These are phyloP conservation scores for Penicillium sp. DNA, from an alignment of 2,329 filamentous ascomycete genomes.

Conservation along the genomic window DNA sequence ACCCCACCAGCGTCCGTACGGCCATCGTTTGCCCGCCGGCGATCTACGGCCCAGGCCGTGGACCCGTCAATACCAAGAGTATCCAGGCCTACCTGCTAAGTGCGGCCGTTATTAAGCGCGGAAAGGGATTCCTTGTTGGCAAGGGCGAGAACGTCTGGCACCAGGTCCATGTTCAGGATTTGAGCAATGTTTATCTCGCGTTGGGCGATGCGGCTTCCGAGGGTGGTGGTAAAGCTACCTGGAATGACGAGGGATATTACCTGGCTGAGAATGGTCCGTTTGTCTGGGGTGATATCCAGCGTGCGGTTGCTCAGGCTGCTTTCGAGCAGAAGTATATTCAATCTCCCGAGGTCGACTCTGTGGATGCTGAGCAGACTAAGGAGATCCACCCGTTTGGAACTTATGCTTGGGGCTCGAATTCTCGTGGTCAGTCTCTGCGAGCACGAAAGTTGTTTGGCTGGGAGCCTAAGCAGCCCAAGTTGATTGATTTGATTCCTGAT, in stretches of 20 bases:
- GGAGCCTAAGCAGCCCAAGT: conserved; percentile 41
- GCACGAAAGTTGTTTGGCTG: conserved; percentile 41
- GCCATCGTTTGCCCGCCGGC: conserved; percentile 43
- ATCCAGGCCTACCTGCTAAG: conserved; percentile 44
- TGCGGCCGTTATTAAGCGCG: conserved; percentile 35
- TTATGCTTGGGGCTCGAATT: conserved; percentile 42
- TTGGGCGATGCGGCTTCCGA: conserved; percentile 40
- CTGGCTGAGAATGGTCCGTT: conserved; percentile 47
- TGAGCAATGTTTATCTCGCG: conserved; percentile 38
- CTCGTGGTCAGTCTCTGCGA: conserved; percentile 36
- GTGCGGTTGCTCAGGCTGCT: conserved; percentile 45
- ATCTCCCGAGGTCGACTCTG: conserved; percentile 38
- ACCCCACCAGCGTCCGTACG: conserved; percentile 33
- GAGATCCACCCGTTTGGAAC: conserved; percentile 43
- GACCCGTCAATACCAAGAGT: conserved; percentile 40
- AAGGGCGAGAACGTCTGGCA: conserved; percentile 43
- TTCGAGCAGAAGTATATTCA: conserved; percentile 55
- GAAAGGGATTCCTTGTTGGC: conserved; percentile 41
- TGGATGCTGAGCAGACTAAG: conserved; percentile 33
- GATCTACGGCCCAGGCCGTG: conserved; percentile 43
- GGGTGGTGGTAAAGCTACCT: conserved; percentile 42
- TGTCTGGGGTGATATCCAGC: conserved; percentile 42
- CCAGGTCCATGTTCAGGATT: conserved; percentile 43
- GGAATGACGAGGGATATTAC: conserved; percentile 50
- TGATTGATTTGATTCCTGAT: conserved; percentile 56